Base-by-base conservation (phyloP, 495 filamentous ascomycete genomes). In the Hypoxylon subgilvum region DNA sequence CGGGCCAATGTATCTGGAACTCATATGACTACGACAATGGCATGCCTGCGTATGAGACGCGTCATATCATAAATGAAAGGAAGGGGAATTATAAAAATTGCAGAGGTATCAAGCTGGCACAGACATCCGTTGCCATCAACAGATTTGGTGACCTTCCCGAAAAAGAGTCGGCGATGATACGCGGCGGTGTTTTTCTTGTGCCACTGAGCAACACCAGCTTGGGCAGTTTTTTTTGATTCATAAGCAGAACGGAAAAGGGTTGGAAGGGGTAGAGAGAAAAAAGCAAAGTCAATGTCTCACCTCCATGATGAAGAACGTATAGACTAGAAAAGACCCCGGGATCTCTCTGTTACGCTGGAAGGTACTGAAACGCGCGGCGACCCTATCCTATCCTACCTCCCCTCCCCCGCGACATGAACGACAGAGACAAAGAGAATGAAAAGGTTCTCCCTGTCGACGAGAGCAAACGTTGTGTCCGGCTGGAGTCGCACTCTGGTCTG, bases 251-350 rank as follows among this genome's bases (percentile, higher is more conserved):
- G n/a, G n/a, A 50, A 40, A 54, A 58, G 54, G 49, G 19, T 2
- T 34, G 17, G 38, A 22, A 31, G 31, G 45, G 42, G 49, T 48
- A 36, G 13, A 16, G 12, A 35, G 31, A 18, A 8, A 50, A 57
- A 43, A 40, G n/a, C 14, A 45, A 59, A 59, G 44, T 34, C 61
- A 64, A 55, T 64, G 61, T 64, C 61, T 64, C 50, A 64, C 61
- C 61, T 64, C 61, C 61, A 64, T 64, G 34, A 34, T 51, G 31
- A 34, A 17, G 18, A 53, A 19, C 45, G 36, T 49, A 55, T 42
- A 3, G 58, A 31, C 41, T 41, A 49, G 41, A 35, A 27, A 52
- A 50, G 18, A 43, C 45, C 27, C 51, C 58, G 39, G 40, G 28
- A 55, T 55, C 51, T 55, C 27, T 38, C 36, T 34, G 52, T 46